A percentile compares a stretch with the other conserved stretches of the same genome.
Evolutionary conservation across 768 basidiomycete species (phyloP).

Genomic region (Brasilioporus rufonigricans): DNA sequence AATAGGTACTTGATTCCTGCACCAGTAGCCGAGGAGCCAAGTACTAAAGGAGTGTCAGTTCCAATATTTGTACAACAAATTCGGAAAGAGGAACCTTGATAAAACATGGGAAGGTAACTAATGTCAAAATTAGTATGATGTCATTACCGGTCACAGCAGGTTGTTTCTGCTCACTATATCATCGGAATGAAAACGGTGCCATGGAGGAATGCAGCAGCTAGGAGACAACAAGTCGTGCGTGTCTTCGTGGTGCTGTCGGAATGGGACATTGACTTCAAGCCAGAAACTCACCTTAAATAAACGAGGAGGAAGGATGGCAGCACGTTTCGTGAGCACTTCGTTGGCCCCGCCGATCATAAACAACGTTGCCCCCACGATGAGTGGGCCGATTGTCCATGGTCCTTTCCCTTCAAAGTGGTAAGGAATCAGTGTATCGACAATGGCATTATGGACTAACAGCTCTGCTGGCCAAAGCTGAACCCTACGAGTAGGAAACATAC

Average conservation of each 20-base stretch:
- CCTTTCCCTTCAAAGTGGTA: slow-evolving; percentile 46
- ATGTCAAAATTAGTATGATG: neutral
- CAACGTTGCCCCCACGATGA: slow-evolving; percentile 51
- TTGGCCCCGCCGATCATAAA: slow-evolving; percentile 52
- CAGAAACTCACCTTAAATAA: slow-evolving; percentile 38
- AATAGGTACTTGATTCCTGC: slow-evolving; percentile 68
- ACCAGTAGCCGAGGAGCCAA: slow-evolving; percentile 71
- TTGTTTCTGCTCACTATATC: slow-evolving; percentile 19
- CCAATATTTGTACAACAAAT: neutral
- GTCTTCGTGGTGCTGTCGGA: slow-evolving; percentile 41
- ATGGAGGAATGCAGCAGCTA: slow-evolving; percentile 60
- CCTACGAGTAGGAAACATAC: too few relatives aligned
- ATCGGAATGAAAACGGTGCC: slow-evolving; percentile 57
- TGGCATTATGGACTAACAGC: too few relatives aligned
- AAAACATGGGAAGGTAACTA: slow-evolving; percentile 71
- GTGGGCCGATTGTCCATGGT: too few relatives aligned
- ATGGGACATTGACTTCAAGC: neutral
- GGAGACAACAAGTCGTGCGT: slow-evolving; percentile 62
- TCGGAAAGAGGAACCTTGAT: slow-evolving; percentile 40
- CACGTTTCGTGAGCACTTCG: slow-evolving; percentile 62
- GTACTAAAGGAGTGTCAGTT: slow-evolving; percentile 29
- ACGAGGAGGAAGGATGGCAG: too few relatives aligned
- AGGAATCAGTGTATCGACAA: slow-evolving; percentile 28
- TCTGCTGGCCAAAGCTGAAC: too few relatives aligned
- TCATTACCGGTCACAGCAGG: slow-evolving; percentile 17